phyloP scores from a whole-genome alignment of 2,329 filamentous ascomycete species.

The Domatiomyces globalis region DNA sequence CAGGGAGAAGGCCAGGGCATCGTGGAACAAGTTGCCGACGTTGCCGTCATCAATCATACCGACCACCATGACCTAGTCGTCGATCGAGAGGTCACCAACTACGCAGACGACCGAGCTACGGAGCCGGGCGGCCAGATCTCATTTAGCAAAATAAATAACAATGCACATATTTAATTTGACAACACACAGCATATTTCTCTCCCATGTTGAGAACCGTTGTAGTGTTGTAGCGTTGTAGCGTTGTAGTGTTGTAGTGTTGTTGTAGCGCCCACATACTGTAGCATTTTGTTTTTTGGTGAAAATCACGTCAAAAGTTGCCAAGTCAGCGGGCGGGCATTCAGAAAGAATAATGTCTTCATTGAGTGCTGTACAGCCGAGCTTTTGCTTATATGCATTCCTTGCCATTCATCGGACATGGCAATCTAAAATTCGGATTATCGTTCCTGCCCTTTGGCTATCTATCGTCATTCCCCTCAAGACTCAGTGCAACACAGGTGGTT shows the following conservation, averaged over 20 bases:
- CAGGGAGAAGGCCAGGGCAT: slow-evolving; percentile 4
- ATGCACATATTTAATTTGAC: background rate
- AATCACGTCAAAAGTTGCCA: too few species aligned
- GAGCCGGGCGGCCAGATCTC: background rate
- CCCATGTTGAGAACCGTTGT: too few species aligned
- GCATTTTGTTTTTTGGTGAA: too few species aligned
- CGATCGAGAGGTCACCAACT: background rate
- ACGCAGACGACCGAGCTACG: background rate
- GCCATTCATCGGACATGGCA: background rate
- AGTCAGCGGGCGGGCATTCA: too few species aligned
- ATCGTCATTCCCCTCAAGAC: background rate
- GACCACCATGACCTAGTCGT: too few species aligned
- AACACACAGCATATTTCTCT: too few species aligned
- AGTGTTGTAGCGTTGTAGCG: too few species aligned
- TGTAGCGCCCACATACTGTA: too few species aligned
- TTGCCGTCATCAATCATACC: background rate
- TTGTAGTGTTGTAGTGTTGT: too few species aligned
- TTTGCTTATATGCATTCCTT: background rate
- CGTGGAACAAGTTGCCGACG: slow-evolving; percentile 3
- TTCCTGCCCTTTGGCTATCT: too few species aligned
- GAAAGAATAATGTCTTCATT: background rate
- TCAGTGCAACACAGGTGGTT: too few species aligned
- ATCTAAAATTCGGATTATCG: background rate
- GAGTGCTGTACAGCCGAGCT: slow-evolving; percentile 4
- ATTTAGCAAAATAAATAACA: background rate